Percentiles rank a stretch among this genome's conserved stretches.
phyloP scores from a whole-genome alignment of 352 stramenopile genomes.

The Pilasporangium apinafurcum region DNA sequence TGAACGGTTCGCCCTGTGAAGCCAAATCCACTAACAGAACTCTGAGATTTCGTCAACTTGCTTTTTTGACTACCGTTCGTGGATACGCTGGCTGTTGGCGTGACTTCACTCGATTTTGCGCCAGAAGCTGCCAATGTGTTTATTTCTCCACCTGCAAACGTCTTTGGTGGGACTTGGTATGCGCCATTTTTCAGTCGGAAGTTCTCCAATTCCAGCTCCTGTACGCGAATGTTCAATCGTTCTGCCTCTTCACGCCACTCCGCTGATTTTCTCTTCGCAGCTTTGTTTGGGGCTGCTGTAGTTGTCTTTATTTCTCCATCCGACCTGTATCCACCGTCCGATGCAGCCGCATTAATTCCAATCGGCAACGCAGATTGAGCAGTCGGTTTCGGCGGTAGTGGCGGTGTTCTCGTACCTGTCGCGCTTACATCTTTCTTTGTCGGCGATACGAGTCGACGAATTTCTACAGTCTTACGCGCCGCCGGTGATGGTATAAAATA shows the following conservation, averaged over 20 bases:
- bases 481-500: constrained; percentile 6
- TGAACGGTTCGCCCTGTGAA: constrained; percentile 51
- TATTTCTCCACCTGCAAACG: constrained; percentile 33
- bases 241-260: constrained; percentile 53
- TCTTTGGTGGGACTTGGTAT: constrained; percentile 13
- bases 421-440: neutral
- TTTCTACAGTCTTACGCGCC: constrained; percentile 48
- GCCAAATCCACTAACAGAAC: constrained; percentile 45
- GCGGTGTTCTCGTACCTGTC: neutral
- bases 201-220: constrained; percentile 69
- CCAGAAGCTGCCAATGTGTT: constrained; percentile 6
- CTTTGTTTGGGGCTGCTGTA: neutral
- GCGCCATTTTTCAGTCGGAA: constrained; percentile 30
- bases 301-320: constrained; percentile 2
- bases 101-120: constrained; percentile 5
- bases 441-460: constrained; percentile 46
- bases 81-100: constrained; percentile 1
- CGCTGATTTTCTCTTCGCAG: constrained; percentile 5
- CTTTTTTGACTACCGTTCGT: constrained; percentile 1
- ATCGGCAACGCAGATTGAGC: too few relatives aligned
- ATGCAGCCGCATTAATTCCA: too few relatives aligned
- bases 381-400: neutral
- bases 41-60: constrained; percentile 53
- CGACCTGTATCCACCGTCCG: too few relatives aligned
- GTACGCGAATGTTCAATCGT: constrained; percentile 46